Conservation (phyloP, 257 asterid species). For the Asclepias syriaca region DNA sequence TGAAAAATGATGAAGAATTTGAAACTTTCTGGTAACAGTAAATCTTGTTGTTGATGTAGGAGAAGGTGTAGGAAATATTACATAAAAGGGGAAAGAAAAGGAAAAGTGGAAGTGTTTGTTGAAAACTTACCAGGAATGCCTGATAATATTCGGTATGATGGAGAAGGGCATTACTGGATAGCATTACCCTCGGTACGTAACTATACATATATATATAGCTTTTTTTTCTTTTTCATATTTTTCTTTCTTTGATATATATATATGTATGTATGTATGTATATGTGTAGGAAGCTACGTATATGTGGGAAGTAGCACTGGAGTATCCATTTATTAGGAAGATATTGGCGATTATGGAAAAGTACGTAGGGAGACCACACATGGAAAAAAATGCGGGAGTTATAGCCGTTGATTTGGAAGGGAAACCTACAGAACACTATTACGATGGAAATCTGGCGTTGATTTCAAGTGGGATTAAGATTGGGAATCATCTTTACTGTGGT, state of each 20-base stretch:
- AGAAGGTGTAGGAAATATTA: slow-evolving; percentile 53
- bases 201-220: background rate
- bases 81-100: slow-evolving; percentile 54
- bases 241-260: background rate
- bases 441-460: slow-evolving; percentile 23
- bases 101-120: slow-evolving; percentile 46
- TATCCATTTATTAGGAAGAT: slow-evolving; percentile 55
- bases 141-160: slow-evolving; percentile 80
- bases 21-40: too few relatives aligned
- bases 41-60: slow-evolving; percentile 30
- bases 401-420: slow-evolving; percentile 70
- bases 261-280: too few relatives aligned
- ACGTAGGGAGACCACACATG: slow-evolving; percentile 16
- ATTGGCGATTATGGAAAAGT: slow-evolving; percentile 35
- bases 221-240: too few relatives aligned
- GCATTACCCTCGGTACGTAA: slow-evolving; percentile 42
- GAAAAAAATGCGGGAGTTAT: slow-evolving; percentile 56
- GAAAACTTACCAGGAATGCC: slow-evolving; percentile 81
- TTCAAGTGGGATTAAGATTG: slow-evolving; percentile 52
- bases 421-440: slow-evolving; percentile 48
- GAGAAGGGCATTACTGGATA: slow-evolving; percentile 77
- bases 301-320: slow-evolving; percentile 24
- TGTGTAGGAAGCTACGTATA: slow-evolving; percentile 33
- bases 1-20: too few relatives aligned
- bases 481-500: slow-evolving; percentile 57